Conservation (phyloP, 208 protist genomes). For the Wallacemonas sp. region DNA sequence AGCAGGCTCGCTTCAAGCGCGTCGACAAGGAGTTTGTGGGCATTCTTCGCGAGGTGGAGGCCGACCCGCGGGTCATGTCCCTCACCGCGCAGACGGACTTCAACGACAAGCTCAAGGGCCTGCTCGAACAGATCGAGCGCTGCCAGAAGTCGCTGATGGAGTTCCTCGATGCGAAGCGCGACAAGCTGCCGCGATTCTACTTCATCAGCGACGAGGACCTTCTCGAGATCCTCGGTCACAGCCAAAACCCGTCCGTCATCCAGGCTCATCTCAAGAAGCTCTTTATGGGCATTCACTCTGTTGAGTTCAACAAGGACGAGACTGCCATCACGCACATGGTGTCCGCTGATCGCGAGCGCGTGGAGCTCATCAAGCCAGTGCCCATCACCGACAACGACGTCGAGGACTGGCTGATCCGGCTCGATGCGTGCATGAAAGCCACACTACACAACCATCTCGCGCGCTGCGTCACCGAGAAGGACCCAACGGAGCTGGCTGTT, state of each 20-base stretch:
- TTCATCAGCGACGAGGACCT: constrained; percentile 99
- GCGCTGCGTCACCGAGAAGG: constrained; percentile 44
- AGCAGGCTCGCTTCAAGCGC: constrained; percentile 95
- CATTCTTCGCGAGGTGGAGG: constrained; percentile 90
- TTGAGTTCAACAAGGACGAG: constrained; percentile 77
- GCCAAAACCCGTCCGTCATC: constrained; percentile 89
- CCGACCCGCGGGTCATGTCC: constrained; percentile 91
- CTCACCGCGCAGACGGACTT: constrained; percentile 81
- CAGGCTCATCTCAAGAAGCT: constrained; percentile 93
- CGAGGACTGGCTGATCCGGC: constrained; percentile 92
- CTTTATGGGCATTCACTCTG: constrained; percentile 93
- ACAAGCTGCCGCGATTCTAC: constrained; percentile 95
- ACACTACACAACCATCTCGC: constrained; percentile 78
- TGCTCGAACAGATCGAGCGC: constrained; percentile 95
- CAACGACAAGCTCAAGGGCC: constrained; percentile 81
- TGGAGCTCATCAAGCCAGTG: constrained; percentile 65
- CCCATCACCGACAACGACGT: constrained; percentile 88
- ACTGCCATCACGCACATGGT: constrained; percentile 90
- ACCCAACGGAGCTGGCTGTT: constrained; percentile 25
- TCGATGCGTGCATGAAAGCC: constrained; percentile 85
- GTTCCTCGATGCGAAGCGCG: constrained; percentile 98
- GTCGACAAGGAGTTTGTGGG: constrained; percentile 95
- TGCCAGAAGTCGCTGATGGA: constrained; percentile 96
- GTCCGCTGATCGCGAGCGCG: constrained; percentile 84
- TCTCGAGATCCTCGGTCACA: constrained; percentile 97